Base-by-base conservation (phyloP, 2,329 filamentous ascomycete species). In the Sodiomyces alkalinus region DNA sequence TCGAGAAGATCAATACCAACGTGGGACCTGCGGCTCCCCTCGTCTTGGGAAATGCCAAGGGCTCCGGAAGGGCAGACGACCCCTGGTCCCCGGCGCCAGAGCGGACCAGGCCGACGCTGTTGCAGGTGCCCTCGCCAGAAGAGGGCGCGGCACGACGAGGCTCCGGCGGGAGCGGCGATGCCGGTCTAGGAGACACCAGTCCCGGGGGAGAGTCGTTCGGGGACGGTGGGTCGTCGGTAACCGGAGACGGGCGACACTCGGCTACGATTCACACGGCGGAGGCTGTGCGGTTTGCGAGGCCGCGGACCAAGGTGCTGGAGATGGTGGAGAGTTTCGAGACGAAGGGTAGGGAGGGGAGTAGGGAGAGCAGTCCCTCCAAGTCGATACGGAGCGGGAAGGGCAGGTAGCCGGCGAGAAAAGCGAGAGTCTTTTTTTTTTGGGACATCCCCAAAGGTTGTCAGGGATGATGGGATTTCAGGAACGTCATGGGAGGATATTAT, bases 311-410 rank as follows among this genome's bases (percentile, higher is more conserved):
- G 19, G 68, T 73, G 17, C 43, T 67, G 26, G 54, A 58, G 25
- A 68, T 73, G 64, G 64, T 73, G 21, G 56, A 71, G 40, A 58
- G 50, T 33, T 56, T 72, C 33, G 68, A 73, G 53, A 55, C 45
- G 19, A 45, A 48, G 30, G 64, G 57, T 35, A 49, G 54, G 22
- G 53, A 55, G 23, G 23, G 14, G 29, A 29, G 27, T 15, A 49
- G 54, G 24, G 33, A 35, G 15, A 44, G 39, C 4, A 67, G 61
- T 33, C 50, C 59, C 14, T 11, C 15, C 14, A 26, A 26, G 15
- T 17, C 23, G 15, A n/a, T n/a, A n/a, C n/a, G n/a, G n/a, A n/a
- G n/a, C n/a, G n/a, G n/a, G n/a, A n/a, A n/a, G n/a, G n/a, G n/a
- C n/a, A n/a, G n/a, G n/a, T n/a, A n/a, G n/a, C n/a, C n/a, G n/a